Evolutionary conservation across 2,329 filamentous ascomycete species (phyloP), one percentile per base, ranked within the genome.

Genomic region (Pseudogymnoascus sp.): DNA sequence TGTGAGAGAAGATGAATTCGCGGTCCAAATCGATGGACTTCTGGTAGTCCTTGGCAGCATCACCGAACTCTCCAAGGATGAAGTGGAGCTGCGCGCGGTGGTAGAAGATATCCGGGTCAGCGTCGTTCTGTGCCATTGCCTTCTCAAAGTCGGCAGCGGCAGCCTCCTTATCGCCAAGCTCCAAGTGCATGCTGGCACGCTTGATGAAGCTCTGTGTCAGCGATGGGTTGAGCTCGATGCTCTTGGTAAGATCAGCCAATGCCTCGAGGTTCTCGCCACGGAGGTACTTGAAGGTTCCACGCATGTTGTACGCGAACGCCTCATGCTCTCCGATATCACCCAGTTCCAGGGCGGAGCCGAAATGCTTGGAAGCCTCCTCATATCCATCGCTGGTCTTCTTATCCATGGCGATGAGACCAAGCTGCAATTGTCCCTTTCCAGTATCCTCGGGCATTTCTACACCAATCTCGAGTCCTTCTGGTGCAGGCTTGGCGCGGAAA

Each of bases 141-240:
- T 88, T 84, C 68, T 89, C 88, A 72, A 99, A 97, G 76, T 97
- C 93, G 65, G 87, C 83, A 65, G 91, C 88, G 44, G 95, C 93
- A 72, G 88, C 87, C n/a, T 92, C 89, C 62, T 91, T 89, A 72
- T 93, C 87, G 67, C 90, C 93, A 65, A 95, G 86, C 79, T 99
- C 95, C 40, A 99, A 82, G 76, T 96, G 91, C 88, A 99, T 96
- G 82, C 93, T 97, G 63, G 95, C 95, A 65, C 95, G 89, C 83
- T 99, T 99, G 80, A 99, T 96, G 76, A 96, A 97, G 80, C 91
- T 96, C 79, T 99, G 95, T 6, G 92, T 96, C 79, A 97, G 82
- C 7, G 85, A 81, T 13, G 91, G 90, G 72, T 97, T 88, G 56
- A 97, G 81, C 76, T 96, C 91, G 64, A 97, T 89, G 76, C 91